Evolutionary conservation across 1,139 yeast species (phyloP).

Genomic region (Hyphopichia wangnamkhiaoensis): DNA sequence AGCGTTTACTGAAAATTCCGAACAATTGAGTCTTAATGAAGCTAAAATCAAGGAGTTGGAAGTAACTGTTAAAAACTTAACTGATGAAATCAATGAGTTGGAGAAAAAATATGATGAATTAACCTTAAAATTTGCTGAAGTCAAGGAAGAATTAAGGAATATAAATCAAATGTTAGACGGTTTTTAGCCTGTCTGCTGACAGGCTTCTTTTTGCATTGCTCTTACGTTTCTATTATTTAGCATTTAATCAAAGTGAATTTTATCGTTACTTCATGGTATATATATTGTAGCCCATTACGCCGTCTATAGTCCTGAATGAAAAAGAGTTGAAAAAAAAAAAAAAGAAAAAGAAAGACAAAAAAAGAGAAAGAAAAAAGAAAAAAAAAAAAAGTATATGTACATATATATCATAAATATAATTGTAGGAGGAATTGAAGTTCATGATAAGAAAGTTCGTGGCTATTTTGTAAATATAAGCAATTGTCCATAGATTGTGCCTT

Average conservation of each 20-base stretch:
- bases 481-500: too few relatives aligned
- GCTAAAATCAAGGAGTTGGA: constrained; percentile 8
- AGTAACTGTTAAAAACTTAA: constrained; percentile 7
- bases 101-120: constrained; percentile 15
- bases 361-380: not conserved
- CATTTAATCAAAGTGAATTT: too few relatives aligned
- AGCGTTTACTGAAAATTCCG: not conserved
- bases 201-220: not conserved
- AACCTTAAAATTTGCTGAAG: constrained; percentile 6
- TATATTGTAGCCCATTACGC: too few relatives aligned
- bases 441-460: too few relatives aligned
- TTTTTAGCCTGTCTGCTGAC: not conserved
- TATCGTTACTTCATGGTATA: too few relatives aligned
- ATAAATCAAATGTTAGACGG: constrained; percentile 15
- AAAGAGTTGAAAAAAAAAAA: not conserved
- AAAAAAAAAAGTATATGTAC: too few relatives aligned
- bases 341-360: too few relatives aligned
- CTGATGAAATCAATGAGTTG: constrained; percentile 10
- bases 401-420: too few relatives aligned
- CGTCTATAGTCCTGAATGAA: not conserved
- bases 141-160: constrained; percentile 14
- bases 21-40: constrained; percentile 9
- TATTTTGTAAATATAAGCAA: too few relatives aligned
- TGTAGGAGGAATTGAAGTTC: too few relatives aligned
- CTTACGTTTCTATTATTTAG: not conserved